Percentiles rank a stretch among this genome's conserved stretches.
Conservation (phyloP, 768 basidiomycete species). For the Suillus subluteus region DNA sequence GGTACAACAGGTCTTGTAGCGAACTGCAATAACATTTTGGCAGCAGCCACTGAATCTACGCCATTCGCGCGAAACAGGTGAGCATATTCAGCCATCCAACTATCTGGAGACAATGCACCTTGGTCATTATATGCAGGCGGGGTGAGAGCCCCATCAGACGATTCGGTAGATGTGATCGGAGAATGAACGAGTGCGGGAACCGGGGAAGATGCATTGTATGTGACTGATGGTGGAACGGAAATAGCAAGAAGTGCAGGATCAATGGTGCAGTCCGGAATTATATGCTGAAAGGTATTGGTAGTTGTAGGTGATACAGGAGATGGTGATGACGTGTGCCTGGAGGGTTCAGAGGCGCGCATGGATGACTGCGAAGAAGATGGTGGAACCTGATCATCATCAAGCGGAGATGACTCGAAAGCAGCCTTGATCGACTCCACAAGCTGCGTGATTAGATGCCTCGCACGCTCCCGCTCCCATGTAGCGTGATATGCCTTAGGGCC, state of each 20-base stretch:
- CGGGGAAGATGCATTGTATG: background rate
- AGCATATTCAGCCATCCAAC: background rate
- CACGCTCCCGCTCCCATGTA: slow-evolving; percentile 68
- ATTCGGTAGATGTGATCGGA: slow-evolving; percentile 10
- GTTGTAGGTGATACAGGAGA: background rate
- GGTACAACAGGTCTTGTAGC: slow-evolving; percentile 16
- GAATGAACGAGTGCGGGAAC: slow-evolving; percentile 6
- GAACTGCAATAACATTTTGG: slow-evolving; percentile 17
- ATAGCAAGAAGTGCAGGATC: slow-evolving; percentile 39
- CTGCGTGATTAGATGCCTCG: slow-evolving; percentile 63
- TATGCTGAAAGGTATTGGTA: background rate
- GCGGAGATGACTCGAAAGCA: slow-evolving; percentile 35
- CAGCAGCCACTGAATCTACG: slow-evolving; percentile 25
- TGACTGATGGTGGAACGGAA: slow-evolving; percentile 20
- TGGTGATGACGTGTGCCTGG: background rate
- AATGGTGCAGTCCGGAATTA: slow-evolving; percentile 28
- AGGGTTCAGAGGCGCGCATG: background rate
- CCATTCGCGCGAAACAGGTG: background rate
- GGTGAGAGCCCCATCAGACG: slow-evolving; percentile 5
- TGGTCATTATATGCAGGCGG: slow-evolving; percentile 1
- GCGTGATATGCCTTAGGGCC: slow-evolving; percentile 66
- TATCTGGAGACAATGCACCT: background rate
- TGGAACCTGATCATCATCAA: slow-evolving; percentile 1
- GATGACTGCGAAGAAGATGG: slow-evolving; percentile 1
- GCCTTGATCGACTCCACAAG: slow-evolving; percentile 61